phyloP scores from a whole-genome alignment of 116 monocot genomes.

The Trichopus zeylanicus region DNA sequence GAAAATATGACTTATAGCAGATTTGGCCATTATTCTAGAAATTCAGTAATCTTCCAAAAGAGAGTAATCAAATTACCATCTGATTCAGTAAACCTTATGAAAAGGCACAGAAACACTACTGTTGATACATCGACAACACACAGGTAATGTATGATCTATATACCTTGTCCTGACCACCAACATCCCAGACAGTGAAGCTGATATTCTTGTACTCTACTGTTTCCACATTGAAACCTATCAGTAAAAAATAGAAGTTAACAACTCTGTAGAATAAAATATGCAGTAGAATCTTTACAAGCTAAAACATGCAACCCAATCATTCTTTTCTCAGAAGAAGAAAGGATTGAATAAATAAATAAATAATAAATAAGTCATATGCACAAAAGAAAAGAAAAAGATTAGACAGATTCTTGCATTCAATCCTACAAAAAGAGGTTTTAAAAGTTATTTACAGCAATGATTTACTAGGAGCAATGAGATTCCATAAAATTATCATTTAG shows the following conservation, averaged over 20 bases:
- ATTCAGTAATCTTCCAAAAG: too few species aligned
- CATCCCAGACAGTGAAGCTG: constrained; percentile 57
- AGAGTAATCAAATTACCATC: too few species aligned
- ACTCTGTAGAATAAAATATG: neutral
- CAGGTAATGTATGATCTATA: neutral
- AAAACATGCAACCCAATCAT: neutral
- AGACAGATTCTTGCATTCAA: neutral
- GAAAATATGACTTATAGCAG: too few species aligned
- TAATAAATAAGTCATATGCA: neutral
- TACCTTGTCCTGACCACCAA: constrained; percentile 56
- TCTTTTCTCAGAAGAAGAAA: neutral
- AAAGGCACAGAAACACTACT: neutral
- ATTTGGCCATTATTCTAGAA: too few species aligned
- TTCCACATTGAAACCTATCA: constrained; percentile 46
- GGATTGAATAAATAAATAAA: neutral
- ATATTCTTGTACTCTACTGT: constrained; percentile 55
- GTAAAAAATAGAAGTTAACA: neutral
- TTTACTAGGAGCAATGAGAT: too few species aligned
- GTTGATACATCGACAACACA: neutral
- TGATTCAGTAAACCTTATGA: too few species aligned
- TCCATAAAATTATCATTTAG: too few species aligned
- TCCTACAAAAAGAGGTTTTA: neutral
- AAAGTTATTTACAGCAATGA: neutral
- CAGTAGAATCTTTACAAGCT: neutral
- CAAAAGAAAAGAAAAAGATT: neutral